These are phyloP conservation scores for Gracilariopsis chorda DNA, from an alignment of 23 red algal genomes.

Conservation along the genomic window DNA sequence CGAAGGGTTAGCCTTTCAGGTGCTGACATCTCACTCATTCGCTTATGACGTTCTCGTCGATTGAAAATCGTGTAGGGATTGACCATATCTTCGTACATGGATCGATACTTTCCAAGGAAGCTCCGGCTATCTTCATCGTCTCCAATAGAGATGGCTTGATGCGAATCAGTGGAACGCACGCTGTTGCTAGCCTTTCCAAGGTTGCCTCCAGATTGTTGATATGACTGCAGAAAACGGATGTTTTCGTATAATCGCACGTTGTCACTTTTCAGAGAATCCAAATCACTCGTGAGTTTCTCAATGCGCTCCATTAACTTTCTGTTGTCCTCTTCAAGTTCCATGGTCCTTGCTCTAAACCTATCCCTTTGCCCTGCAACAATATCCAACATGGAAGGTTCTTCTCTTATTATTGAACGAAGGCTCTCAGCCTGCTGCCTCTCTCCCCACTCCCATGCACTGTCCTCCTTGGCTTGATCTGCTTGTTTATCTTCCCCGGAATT, in stretches of 20 bases:
- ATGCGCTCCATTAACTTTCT: conserved; percentile 61
- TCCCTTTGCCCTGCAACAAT: conserved; percentile 78
- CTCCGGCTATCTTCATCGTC: conserved; percentile 31
- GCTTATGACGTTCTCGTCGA: conserved; percentile 65
- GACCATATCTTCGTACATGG: conserved; percentile 72
- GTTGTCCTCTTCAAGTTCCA: conserved; percentile 80
- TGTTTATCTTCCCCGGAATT: not conserved
- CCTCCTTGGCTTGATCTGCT: not conserved
- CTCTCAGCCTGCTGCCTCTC: conserved; percentile 61
- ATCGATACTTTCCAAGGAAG: conserved; percentile 58
- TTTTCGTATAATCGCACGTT: conserved; percentile 78
- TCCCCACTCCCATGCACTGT: conserved; percentile 60
- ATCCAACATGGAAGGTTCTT: conserved; percentile 80
- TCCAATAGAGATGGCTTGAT: not conserved
- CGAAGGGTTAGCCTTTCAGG: conserved; percentile 75
- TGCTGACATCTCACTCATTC: conserved; percentile 68
- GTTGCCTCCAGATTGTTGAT: conserved; percentile 42
- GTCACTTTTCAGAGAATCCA: conserved; percentile 73
- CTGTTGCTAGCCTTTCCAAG: not conserved
- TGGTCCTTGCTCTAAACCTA: conserved; percentile 64
- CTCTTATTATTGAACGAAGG: conserved; percentile 25
- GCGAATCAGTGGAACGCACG: not conserved
- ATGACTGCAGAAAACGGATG: conserved; percentile 75
- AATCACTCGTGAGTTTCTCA: conserved; percentile 57
- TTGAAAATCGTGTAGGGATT: conserved; percentile 82